phyloP scores from a whole-genome alignment of 176 grass and related monocot species.

The Elaeis guineensis region DNA sequence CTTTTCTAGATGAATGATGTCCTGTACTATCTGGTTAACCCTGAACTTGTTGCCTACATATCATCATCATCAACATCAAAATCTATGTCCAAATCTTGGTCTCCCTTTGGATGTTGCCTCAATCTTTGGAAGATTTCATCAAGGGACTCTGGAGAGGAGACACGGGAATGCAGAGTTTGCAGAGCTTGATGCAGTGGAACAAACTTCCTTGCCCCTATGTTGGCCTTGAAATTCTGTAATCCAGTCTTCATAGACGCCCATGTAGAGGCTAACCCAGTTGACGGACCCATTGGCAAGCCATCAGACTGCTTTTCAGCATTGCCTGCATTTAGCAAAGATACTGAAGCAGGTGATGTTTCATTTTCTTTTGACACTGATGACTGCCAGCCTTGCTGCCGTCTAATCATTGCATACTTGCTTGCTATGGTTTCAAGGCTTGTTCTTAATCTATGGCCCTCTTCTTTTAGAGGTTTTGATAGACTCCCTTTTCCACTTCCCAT shows the following conservation, averaged over 20 bases:
- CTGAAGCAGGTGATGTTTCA: constrained; percentile 33
- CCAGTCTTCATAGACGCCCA: constrained; percentile 83
- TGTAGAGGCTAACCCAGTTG: constrained; percentile 56
- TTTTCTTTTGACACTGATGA: constrained; percentile 38
- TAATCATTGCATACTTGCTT: constrained; percentile 69
- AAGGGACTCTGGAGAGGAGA: constrained; percentile 54
- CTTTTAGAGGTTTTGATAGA: constrained; percentile 28
- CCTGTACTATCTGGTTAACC: constrained; percentile 27
- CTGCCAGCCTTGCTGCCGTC: constrained; percentile 47
- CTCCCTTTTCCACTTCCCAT: constrained; percentile 31
- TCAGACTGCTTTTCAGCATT: constrained; percentile 35
- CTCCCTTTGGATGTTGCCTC: constrained; percentile 46
- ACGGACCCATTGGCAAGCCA: constrained; percentile 5
- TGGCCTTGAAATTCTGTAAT: constrained; percentile 90
- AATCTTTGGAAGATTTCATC: constrained; percentile 93
- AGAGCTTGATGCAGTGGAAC: constrained; percentile 62
- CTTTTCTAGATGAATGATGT: constrained; percentile 5
- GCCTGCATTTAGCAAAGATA: constrained; percentile 58
- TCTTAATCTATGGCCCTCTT: constrained; percentile 25
- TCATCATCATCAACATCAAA: constrained; percentile 39
- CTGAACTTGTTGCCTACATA: constrained; percentile 30
- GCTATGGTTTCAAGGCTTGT: constrained; percentile 54
- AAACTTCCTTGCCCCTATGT: constrained; percentile 71
- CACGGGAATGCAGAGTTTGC: constrained; percentile 29
- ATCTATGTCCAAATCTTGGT: constrained; percentile 48